Conservation (phyloP, 257 asterid genomes). For the Capsicum chinense region DNA sequence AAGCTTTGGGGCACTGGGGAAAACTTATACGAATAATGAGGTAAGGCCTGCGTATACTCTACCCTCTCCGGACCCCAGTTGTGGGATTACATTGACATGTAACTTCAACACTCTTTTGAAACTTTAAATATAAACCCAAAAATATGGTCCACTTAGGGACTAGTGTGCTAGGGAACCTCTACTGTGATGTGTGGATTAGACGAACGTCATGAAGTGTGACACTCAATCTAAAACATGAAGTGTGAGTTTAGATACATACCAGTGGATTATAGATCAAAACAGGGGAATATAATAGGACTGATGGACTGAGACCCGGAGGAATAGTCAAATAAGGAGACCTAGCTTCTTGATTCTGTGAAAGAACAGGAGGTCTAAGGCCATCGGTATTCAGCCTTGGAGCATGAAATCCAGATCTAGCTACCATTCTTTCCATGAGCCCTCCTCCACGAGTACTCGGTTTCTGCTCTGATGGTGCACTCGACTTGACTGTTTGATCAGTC, state of each 20-base stretch:
- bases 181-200: neutral
- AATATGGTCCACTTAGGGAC: neutral
- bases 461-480: constrained; percentile 41
- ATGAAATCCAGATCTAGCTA: constrained; percentile 82
- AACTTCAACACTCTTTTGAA: too few relatives aligned
- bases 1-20: too few relatives aligned
- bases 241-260: constrained; percentile 45
- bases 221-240: neutral
- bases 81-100: too few relatives aligned
- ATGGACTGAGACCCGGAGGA: constrained; percentile 85
- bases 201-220: neutral
- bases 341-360: constrained; percentile 52
- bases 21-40: too few relatives aligned
- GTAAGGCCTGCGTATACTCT: too few relatives aligned
- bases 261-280: constrained; percentile 63
- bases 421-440: constrained; percentile 77
- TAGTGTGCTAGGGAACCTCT: neutral
- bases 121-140: neutral
- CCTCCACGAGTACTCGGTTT: constrained; percentile 59
- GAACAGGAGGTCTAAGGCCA: constrained; percentile 51
- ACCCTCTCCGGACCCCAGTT: too few relatives aligned
- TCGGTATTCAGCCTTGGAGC: constrained; percentile 76
- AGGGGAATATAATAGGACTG: constrained; percentile 81
- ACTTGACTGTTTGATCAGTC: constrained; percentile 34
- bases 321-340: constrained; percentile 69